These are phyloP conservation scores for Begonia masoniana DNA, from an alignment of 306 rosid species.

Conservation along the genomic window DNA sequence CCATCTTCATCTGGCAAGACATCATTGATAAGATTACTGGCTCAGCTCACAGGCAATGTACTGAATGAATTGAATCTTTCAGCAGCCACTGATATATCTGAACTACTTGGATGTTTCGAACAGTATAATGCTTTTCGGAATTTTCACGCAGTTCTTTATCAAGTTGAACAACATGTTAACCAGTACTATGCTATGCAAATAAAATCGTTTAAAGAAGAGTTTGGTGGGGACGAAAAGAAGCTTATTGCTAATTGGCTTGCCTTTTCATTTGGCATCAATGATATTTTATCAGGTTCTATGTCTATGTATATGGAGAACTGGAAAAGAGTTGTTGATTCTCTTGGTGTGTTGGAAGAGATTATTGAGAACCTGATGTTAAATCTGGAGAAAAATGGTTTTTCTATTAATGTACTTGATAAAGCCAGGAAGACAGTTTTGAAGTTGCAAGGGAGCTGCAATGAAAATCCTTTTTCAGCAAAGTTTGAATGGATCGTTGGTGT, in stretches of 20 bases:
- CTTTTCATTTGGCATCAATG: slow-evolving; percentile 29
- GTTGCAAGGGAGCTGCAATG: slow-evolving; percentile 40
- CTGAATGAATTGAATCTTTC: slow-evolving; percentile 83
- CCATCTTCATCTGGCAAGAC: slow-evolving; percentile 83
- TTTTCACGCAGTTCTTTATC: slow-evolving; percentile 38
- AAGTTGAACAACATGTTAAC: slow-evolving; percentile 41
- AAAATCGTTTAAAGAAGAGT: slow-evolving; percentile 22
- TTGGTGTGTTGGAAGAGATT: slow-evolving; percentile 38
- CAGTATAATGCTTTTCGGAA: slow-evolving; percentile 66
- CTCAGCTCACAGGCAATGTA: slow-evolving; percentile 74
- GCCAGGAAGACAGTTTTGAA: slow-evolving; percentile 36
- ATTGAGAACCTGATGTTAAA: slow-evolving; percentile 36
- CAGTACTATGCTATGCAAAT: slow-evolving; percentile 38
- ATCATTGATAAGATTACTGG: slow-evolving; percentile 66
- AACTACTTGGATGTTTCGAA: slow-evolving; percentile 88
- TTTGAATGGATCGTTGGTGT: slow-evolving; percentile 87
- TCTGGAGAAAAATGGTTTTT: slow-evolving; percentile 18
- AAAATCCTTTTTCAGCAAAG: slow-evolving; percentile 38
- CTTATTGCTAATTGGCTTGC: slow-evolving; percentile 41
- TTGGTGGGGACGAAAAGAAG: slow-evolving; percentile 17
- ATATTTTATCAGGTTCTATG: slow-evolving; percentile 22
- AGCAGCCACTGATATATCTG: slow-evolving; percentile 87
- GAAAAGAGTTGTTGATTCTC: slow-evolving; percentile 32
- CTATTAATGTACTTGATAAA: slow-evolving; percentile 41
- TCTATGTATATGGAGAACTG: slow-evolving; percentile 27